phyloP scores from a whole-genome alignment of 2,329 filamentous ascomycete genomes.

The Monosporascus sp. region DNA sequence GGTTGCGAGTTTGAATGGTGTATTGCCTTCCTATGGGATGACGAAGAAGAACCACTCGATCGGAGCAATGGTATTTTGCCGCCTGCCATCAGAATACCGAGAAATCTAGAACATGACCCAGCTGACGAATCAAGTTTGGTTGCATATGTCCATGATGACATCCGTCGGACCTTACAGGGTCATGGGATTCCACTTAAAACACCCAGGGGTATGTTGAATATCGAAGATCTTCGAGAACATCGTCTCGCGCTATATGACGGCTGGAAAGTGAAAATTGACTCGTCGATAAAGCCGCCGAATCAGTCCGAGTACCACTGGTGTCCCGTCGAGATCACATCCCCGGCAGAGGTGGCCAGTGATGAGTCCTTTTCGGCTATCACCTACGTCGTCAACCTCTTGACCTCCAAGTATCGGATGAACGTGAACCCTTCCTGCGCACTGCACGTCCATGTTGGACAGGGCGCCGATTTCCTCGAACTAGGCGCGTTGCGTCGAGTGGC shows the following conservation, averaged over 20 bases:
- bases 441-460: constrained; percentile 15
- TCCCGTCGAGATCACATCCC: constrained; percentile 7
- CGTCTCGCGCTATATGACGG: background rate
- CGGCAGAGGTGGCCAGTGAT: constrained; percentile 4
- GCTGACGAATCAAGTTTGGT: background rate
- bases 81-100: background rate
- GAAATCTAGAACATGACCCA: background rate
- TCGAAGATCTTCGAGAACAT: background rate
- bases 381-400: constrained; percentile 7
- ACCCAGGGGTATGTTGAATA: too few relatives aligned
- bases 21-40: background rate
- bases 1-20: background rate
- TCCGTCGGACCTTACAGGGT: background rate
- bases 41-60: background rate
- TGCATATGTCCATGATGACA: background rate
- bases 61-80: background rate
- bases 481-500: constrained; percentile 5
- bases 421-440: constrained; percentile 12
- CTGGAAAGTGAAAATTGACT: background rate
- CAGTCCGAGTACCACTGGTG: constrained; percentile 1
- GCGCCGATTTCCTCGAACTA: constrained; percentile 6
- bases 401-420: background rate
- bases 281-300: background rate
- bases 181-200: background rate
- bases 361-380: constrained; percentile 5